A percentile compares a stretch with the other conserved stretches of the same genome.
phyloP scores from a whole-genome alignment of 2,329 filamentous ascomycete genomes.

The Aspergillus ibericus region DNA sequence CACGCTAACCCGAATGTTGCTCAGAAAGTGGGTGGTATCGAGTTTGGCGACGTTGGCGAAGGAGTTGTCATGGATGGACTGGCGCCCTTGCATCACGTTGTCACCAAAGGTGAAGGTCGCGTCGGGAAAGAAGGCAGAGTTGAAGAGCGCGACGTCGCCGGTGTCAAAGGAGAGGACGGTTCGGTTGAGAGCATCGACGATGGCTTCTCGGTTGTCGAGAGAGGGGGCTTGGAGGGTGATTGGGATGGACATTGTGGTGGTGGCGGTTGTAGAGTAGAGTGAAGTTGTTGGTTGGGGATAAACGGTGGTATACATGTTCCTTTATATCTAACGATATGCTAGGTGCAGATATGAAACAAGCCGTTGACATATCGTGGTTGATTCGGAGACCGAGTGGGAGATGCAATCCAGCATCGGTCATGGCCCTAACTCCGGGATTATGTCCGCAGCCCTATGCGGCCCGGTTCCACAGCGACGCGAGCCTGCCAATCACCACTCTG shows the following conservation, averaged over 20 bases:
- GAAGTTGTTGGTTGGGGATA: too few relatives aligned
- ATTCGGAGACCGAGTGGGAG: too few relatives aligned
- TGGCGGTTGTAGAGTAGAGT: neutral
- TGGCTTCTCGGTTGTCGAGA: constrained; percentile 27
- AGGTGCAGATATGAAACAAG: too few relatives aligned
- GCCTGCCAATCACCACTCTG: too few relatives aligned
- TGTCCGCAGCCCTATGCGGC: too few relatives aligned
- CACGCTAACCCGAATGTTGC: constrained; percentile 22
- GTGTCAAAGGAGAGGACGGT: constrained; percentile 29
- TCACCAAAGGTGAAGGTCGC: constrained; percentile 20
- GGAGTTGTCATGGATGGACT: constrained; percentile 18
- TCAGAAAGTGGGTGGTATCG: constrained; percentile 29
- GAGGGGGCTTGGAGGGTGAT: neutral
- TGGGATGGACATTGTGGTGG: neutral
- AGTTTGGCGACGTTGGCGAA: constrained; percentile 25
- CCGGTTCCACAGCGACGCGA: too few relatives aligned
- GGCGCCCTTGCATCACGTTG: constrained; percentile 18
- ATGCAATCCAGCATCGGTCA: too few relatives aligned
- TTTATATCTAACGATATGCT: too few relatives aligned
- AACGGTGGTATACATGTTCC: too few relatives aligned
- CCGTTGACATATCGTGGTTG: too few relatives aligned
- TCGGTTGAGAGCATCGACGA: constrained; percentile 34
- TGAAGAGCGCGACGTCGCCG: constrained; percentile 27
- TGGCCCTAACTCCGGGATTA: too few relatives aligned
- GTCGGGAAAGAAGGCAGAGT: constrained; percentile 28